A percentile compares a stretch with the other conserved stretches of the same genome.
Evolutionary conservation across 139 green algal genomes (phyloP).

Genomic region (Asterochloris sp.): DNA sequence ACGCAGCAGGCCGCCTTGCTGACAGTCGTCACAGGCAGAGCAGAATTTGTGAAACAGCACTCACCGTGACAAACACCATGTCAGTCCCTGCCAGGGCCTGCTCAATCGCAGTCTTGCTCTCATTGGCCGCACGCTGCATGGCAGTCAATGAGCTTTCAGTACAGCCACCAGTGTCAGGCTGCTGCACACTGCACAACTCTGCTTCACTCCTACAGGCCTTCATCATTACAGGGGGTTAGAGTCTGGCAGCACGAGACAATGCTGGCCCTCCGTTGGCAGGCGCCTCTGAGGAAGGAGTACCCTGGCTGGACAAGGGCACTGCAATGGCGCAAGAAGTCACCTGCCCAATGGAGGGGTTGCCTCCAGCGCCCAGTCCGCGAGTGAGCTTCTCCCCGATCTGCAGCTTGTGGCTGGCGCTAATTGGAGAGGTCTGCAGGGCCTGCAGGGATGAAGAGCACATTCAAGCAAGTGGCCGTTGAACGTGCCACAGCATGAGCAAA

Average conservation of each 20-base stretch:
- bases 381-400: constrained; percentile 91
- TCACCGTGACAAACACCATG: constrained; percentile 94
- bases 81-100: constrained; percentile 72
- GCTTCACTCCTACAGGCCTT: too few relatives aligned
- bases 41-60: background rate
- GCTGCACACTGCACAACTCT: background rate
- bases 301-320: background rate
- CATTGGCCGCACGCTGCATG: constrained; percentile 69
- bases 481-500: too few relatives aligned
- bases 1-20: too few relatives aligned
- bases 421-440: constrained; percentile 68
- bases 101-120: constrained; percentile 69
- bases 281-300: too few relatives aligned
- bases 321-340: constrained; percentile 32
- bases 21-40: too few relatives aligned
- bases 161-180: background rate
- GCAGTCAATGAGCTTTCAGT: background rate
- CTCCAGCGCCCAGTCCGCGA: constrained; percentile 80
- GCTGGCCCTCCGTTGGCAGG: too few relatives aligned
- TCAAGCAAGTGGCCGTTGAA: too few relatives aligned
- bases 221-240: too few relatives aligned
- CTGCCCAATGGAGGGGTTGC: constrained; percentile 83
- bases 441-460: constrained; percentile 18
- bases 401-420: constrained; percentile 56
- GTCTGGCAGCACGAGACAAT: too few relatives aligned